These are phyloP conservation scores for Aspergillus fumigatus DNA, from an alignment of 2,329 filamentous ascomycete genomes.

Conservation along the genomic window DNA sequence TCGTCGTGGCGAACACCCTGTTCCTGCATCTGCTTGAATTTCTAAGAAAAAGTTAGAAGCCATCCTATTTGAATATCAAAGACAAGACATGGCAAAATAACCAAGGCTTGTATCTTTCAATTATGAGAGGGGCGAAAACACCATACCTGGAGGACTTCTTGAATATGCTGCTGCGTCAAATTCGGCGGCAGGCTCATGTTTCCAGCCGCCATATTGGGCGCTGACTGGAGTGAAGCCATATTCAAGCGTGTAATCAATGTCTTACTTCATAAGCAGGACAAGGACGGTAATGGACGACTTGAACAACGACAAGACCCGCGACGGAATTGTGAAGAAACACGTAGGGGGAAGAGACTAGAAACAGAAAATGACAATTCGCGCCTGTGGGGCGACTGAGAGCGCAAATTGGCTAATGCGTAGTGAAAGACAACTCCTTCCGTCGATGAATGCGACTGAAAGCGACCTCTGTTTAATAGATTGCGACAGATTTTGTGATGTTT, in stretches of 20 bases:
- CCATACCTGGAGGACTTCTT: constrained; percentile 60
- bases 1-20: constrained; percentile 75
- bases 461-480: constrained; percentile 29
- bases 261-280: constrained; percentile 26
- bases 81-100: not conserved
- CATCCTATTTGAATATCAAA: not conserved
- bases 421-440: constrained; percentile 16
- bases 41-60: constrained; percentile 53
- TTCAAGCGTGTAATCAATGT: constrained; percentile 31
- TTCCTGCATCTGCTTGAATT: constrained; percentile 84
- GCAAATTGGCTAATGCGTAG: constrained; percentile 16
- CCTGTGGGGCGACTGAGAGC: constrained; percentile 17
- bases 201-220: constrained; percentile 64
- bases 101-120: not conserved
- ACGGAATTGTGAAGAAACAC: constrained; percentile 16
- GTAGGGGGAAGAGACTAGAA: constrained; percentile 12
- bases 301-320: constrained; percentile 19
- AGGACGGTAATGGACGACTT: constrained; percentile 11
- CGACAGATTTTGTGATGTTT: constrained; percentile 31
- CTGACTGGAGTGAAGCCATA: constrained; percentile 78
- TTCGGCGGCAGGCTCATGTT: constrained; percentile 60
- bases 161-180: constrained; percentile 71
- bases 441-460: constrained; percentile 23
- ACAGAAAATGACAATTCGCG: constrained; percentile 22
- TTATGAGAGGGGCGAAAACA: constrained; percentile 5